Percentiles rank a stretch among this genome's conserved stretches.
phyloP scores from a whole-genome alignment of 169 alveolate species.

The Eimeria necatrix region DNA sequence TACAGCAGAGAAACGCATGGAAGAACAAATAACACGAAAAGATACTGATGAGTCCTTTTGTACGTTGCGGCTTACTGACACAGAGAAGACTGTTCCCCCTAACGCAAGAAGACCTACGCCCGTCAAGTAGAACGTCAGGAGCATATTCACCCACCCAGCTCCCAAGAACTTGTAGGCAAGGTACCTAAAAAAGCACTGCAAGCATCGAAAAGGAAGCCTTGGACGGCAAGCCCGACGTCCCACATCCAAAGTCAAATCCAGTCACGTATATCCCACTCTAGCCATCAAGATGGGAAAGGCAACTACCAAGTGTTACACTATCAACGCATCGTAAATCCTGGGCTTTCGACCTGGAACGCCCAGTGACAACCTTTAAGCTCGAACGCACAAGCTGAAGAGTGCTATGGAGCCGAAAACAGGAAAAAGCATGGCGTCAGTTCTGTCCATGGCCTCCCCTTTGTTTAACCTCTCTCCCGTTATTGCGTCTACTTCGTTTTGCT shows the following conservation, averaged over 20 bases:
- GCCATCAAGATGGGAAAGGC: no score
- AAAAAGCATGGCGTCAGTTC: conserved; percentile 90
- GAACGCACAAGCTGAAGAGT: conserved; percentile 88
- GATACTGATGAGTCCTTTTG: background rate
- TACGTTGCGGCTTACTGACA: conserved; percentile 44
- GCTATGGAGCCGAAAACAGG: conserved; percentile 93
- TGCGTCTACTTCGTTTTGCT: conserved; percentile 80
- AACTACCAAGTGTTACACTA: background rate
- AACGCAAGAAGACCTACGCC: conserved; percentile 84
- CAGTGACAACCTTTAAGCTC: no score
- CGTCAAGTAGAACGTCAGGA: conserved; percentile 83
- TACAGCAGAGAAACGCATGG: background rate
- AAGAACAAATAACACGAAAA: background rate
- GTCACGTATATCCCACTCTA: background rate
- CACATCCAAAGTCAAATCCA: background rate
- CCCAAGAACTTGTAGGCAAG: conserved; percentile 84
- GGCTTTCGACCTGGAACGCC: background rate
- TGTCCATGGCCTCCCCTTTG: conserved; percentile 89
- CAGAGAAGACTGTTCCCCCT: conserved; percentile 82
- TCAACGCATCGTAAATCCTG: background rate
- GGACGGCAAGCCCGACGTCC: background rate
- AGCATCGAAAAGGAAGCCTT: background rate
- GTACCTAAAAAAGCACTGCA: conserved; percentile 61
- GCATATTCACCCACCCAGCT: conserved; percentile 86
- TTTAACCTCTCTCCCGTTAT: conserved; percentile 87